Conservation (phyloP, 768 basidiomycete species). For the Gymnopilus dilepis region DNA sequence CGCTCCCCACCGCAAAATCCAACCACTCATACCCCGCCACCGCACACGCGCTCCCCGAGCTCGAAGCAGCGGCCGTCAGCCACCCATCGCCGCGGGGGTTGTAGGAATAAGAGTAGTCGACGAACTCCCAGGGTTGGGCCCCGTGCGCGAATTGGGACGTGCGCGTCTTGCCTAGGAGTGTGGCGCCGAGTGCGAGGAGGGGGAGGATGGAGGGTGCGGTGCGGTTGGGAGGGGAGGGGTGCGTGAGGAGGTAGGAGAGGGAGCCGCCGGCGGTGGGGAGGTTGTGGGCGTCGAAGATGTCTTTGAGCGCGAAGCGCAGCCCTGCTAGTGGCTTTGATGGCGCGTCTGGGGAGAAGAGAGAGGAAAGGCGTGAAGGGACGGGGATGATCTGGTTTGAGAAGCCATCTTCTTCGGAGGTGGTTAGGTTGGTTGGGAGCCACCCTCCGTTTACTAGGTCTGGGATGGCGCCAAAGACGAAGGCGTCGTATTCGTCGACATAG, state of each 20-base stretch:
- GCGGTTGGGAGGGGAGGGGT: constrained; percentile 37
- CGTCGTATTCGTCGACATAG: constrained; percentile 47
- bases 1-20: constrained; percentile 44
- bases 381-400: constrained; percentile 42
- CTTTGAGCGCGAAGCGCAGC: constrained; percentile 55
- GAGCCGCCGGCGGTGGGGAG: constrained; percentile 43
- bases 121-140: constrained; percentile 44
- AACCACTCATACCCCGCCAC: constrained; percentile 44
- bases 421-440: constrained; percentile 39
- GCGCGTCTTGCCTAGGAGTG: constrained; percentile 59
- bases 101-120: constrained; percentile 41
- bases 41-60: constrained; percentile 45
- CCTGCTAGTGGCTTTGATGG: constrained; percentile 50
- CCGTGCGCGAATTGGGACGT: constrained; percentile 60
- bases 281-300: constrained; percentile 40
- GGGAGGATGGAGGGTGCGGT: constrained; percentile 49
- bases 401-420: constrained; percentile 21
- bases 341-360: constrained; percentile 23
- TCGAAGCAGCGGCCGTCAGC: constrained; percentile 42
- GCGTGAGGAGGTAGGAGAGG: constrained; percentile 35
- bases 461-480: constrained; percentile 49
- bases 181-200: constrained; percentile 52
- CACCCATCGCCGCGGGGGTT: constrained; percentile 44
- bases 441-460: constrained; percentile 38
- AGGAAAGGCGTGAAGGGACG: constrained; percentile 53